A percentile compares a stretch with the other conserved stretches of the same genome.
These are phyloP conservation scores for Pleurotus salmoneostramineus DNA, from an alignment of 768 basidiomycete genomes.

Conservation along the genomic window DNA sequence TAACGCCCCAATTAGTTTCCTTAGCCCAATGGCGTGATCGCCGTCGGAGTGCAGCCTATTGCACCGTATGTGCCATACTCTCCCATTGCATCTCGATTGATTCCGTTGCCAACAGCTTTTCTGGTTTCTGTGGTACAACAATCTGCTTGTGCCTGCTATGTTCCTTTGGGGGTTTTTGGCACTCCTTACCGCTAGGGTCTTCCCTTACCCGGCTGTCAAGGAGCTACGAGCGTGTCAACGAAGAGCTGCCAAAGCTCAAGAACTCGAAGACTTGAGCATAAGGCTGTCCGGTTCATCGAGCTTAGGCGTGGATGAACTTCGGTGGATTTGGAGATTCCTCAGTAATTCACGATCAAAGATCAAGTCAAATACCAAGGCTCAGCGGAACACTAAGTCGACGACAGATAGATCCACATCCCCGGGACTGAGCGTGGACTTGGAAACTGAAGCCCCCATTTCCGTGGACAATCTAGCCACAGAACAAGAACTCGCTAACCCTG, in stretches of 20 bases:
- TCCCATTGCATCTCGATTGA: too few species aligned
- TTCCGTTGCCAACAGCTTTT: conserved; percentile 35
- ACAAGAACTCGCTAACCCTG: conserved; percentile 35
- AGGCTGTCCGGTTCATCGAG: conserved; percentile 42
- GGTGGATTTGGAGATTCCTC: conserved; percentile 44
- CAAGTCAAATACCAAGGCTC: background rate
- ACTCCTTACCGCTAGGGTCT: conserved; percentile 44
- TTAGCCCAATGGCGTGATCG: conserved; percentile 57
- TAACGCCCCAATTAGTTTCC: conserved; percentile 29
- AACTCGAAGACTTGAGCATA: conserved; percentile 44
- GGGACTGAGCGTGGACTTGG: too few species aligned
- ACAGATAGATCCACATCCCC: too few species aligned
- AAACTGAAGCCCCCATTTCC: background rate
- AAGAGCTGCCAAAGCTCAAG: conserved; percentile 44
- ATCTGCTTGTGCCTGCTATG: conserved; percentile 51
- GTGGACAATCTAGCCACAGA: conserved; percentile 28
- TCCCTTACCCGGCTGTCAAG: conserved; percentile 49
- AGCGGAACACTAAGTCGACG: too few species aligned
- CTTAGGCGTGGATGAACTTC: conserved; percentile 48
- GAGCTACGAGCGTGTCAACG: conserved; percentile 51
- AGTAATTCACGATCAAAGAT: conserved; percentile 26
- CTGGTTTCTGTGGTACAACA: conserved; percentile 62
- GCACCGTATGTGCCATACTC: conserved; percentile 34
- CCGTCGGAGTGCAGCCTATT: conserved; percentile 42
- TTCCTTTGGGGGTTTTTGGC: conserved; percentile 43